Evolutionary conservation across 108 stramenopile species (phyloP).

Genomic region (Aurantiochytrium sp.): DNA sequence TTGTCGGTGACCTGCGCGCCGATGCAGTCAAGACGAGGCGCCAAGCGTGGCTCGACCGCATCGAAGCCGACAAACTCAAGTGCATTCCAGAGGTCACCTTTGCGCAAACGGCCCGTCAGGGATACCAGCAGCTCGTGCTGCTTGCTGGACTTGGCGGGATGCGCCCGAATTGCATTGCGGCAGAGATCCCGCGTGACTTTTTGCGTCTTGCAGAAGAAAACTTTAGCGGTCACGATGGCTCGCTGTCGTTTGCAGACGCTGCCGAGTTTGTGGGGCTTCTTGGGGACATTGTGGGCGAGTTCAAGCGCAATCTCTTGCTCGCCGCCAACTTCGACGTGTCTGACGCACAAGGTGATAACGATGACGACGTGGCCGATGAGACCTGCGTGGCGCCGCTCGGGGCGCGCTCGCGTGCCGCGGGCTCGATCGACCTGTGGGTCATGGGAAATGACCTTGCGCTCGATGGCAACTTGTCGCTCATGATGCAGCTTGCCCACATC

Average conservation of each 20-base stretch:
- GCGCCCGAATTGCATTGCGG: slow-evolving; percentile 18
- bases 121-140: slow-evolving; percentile 12
- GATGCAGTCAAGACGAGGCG: not conserved
- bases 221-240: too few species aligned
- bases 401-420: not conserved
- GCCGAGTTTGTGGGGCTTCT: not conserved
- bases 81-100: slow-evolving; percentile 16
- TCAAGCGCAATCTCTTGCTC: not conserved
- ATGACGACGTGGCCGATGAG: too few species aligned
- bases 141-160: slow-evolving; percentile 15
- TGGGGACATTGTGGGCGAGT: not conserved
- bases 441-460: not conserved
- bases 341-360: not conserved
- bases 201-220: not conserved
- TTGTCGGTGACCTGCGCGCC: not conserved
- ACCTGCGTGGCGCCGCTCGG: too few species aligned
- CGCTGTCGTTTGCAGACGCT: not conserved
- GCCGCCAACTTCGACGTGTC: not conserved
- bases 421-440: not conserved
- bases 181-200: not conserved
- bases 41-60: slow-evolving; percentile 16
- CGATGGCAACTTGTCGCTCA: not conserved
- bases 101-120: not conserved
- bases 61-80: slow-evolving; percentile 11
- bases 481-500: not conserved